Evolutionary conservation across 306 rosid species (phyloP), one percentile per base, ranked within the genome.

Genomic region (Vicia villosa): DNA sequence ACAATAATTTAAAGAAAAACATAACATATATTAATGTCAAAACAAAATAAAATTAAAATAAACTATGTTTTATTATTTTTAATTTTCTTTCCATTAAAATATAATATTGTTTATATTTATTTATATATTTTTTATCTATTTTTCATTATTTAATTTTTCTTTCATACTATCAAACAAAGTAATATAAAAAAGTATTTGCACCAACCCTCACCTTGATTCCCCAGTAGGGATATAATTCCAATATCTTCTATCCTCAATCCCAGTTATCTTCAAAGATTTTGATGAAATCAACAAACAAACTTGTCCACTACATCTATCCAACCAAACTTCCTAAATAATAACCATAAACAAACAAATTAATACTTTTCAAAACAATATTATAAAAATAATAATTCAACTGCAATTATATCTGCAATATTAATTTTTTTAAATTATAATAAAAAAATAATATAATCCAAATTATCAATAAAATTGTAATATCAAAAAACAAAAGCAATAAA

Each of bases 221-320:
- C 88, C 86, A 3, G 91, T 83, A 5, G 93, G 80, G 55, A 92
- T 72, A 68, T 78, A 71, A 59, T 63, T 92, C 98, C 98, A 88
- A 75, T 90, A 92, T 85, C 98, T 86, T 79, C 98, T 83, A 67
- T 92, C 98, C 21, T 86, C 91, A 28, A 92, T 90, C 75, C 96
- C 96, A 0, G 96, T 92, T 22, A 92, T 90, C 79, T 82, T 86
- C 74, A 92, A 74, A 2, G 88, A 86, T 76, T 79, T 90, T 0
- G 96, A 80, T 11, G 96, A 92, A 41, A 92, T 83, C 28, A 85
- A 69, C 78, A 90, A 13, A 70, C 78, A 88, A 74, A 77, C 78
- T 70, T 85, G 85, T 11, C 87, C 96, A 62, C 80, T 75, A 12
- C 54, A 36, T 83, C 82, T 86, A 16, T 92, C 88, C 86, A 92